Evolutionary conservation across 1,139 yeast species (phyloP), one percentile per base, ranked within the genome.

Genomic region (Debaryomycetaceae sp.): DNA sequence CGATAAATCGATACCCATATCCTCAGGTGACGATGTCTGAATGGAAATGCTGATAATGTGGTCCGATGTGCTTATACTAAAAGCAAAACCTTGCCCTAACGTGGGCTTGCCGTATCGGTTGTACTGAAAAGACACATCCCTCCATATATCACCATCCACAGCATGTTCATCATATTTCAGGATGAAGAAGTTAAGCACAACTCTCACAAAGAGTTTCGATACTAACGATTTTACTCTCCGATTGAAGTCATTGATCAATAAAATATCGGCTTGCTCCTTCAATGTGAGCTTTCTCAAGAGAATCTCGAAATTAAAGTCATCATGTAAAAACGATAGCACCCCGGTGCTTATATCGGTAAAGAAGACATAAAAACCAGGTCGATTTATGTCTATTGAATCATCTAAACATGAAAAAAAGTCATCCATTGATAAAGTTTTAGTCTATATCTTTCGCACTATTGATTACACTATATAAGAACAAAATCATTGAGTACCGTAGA

Each of bases 1-100:
- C 0, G 88, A 83, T 24, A 84, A 59, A 52, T 84, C 94, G 0
- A 83, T 55, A 0, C 92, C 92, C 3, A 83, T 56, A 0, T 71
- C 68, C 0, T 45, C 42, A 5, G 46, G 48, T 0, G 45, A 34
- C 4, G 61, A 45, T 32, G 61, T 49, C 29, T 65, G 65, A 0
- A 83, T 60, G 0, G 65, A 76, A 18, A 82, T 53, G 17, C 73
- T 53, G 1, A 76, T 61, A 5, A 75, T 52, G 19, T 78, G 75
- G 41, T 74, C 70, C 17, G 87, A 83, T 55, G 81, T 77, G 33
- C 85, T 79, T 37, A 78, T 61, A 48, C 78, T 78, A 55, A 78
- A 75, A 31, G 61, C 59, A 16, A 70, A 51, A 2, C 41, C 31
- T 19, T 50, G 55, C 2, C 46, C 30, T 17, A 55, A 29, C 22